These are phyloP conservation scores for Trichomonas tenax DNA, from an alignment of 208 protist genomes.

Conservation along the genomic window DNA sequence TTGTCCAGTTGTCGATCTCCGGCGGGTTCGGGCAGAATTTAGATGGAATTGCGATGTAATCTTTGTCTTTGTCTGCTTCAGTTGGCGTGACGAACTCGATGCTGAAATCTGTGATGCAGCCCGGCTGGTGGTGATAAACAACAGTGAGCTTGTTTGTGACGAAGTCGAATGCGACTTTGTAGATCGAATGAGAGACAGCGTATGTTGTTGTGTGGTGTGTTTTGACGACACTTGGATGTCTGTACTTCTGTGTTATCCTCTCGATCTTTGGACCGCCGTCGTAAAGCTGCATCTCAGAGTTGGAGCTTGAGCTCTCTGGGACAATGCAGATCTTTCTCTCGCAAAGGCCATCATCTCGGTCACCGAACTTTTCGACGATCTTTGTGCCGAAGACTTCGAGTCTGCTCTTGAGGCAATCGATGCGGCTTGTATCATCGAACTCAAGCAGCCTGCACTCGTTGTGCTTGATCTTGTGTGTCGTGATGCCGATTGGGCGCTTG, in stretches of 20 bases:
- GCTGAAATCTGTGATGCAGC: not conserved
- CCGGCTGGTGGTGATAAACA: not conserved
- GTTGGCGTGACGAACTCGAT: not conserved
- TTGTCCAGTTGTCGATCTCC: not conserved
- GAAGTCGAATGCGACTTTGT: not conserved
- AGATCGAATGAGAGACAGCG: not conserved
- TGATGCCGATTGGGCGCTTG: not conserved
- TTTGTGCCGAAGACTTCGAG: not conserved
- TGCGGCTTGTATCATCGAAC: not conserved
- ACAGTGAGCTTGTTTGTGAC: not conserved
- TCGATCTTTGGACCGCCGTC: not conserved
- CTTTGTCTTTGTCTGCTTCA: not conserved
- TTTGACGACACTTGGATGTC: not conserved
- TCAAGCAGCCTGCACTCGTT: not conserved
- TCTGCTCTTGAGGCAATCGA: not conserved
- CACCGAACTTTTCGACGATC: conserved; percentile 5
- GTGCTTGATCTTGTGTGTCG: not conserved
- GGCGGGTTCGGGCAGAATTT: not conserved
- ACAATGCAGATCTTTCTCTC: not conserved
- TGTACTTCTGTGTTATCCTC: not conserved
- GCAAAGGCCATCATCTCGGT: not conserved
- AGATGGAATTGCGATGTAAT: not conserved
- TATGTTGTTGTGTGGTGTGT: not conserved
- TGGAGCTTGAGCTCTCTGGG: not conserved
- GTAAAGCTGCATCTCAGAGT: not conserved